Percentiles rank a stretch among this genome's conserved stretches.
Conservation (phyloP, 2,329 filamentous ascomycete genomes). For the Aaosphaeria arxii region DNA sequence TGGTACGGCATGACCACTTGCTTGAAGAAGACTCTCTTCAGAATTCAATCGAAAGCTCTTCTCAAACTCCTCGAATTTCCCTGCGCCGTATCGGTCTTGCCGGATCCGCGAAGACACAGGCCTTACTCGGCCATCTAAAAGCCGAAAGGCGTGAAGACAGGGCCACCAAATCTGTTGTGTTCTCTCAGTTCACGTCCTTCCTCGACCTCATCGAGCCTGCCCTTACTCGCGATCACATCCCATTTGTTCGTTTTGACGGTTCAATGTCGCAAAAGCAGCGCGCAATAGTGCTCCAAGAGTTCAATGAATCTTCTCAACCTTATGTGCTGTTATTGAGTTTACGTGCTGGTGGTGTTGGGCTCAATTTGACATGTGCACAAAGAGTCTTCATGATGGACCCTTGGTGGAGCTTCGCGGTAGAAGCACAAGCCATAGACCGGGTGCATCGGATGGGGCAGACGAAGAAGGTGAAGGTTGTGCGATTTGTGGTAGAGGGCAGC, state of each 20-base stretch:
- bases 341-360: constrained; percentile 85
- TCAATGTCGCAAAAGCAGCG: constrained; percentile 83
- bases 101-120: constrained; percentile 85
- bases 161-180: constrained; percentile 82
- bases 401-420: constrained; percentile 98
- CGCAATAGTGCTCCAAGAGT: constrained; percentile 72
- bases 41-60: constrained; percentile 8
- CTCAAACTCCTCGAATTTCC: constrained; percentile 51
- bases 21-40: constrained; percentile 26
- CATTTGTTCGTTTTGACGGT: constrained; percentile 85
- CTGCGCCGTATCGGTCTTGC: constrained; percentile 61
- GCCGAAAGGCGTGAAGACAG: constrained; percentile 64
- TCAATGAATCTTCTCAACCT: constrained; percentile 57
- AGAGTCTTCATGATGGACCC: constrained; percentile 99
- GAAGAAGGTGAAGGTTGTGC: constrained; percentile 76
- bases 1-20: constrained; percentile 73
- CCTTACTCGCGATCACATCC: constrained; percentile 67
- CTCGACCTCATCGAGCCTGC: constrained; percentile 86
- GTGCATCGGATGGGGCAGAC: constrained; percentile 97
- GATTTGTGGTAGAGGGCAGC: constrained; percentile 86
- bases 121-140: constrained; percentile 73
- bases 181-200: constrained; percentile 97
- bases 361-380: constrained; percentile 87
- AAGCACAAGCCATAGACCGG: constrained; percentile 95
- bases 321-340: constrained; percentile 79